A percentile compares a stretch with the other conserved stretches of the same genome.
Conservation (phyloP, 208 protist species). For the Trypanosoma scelopori region DNA sequence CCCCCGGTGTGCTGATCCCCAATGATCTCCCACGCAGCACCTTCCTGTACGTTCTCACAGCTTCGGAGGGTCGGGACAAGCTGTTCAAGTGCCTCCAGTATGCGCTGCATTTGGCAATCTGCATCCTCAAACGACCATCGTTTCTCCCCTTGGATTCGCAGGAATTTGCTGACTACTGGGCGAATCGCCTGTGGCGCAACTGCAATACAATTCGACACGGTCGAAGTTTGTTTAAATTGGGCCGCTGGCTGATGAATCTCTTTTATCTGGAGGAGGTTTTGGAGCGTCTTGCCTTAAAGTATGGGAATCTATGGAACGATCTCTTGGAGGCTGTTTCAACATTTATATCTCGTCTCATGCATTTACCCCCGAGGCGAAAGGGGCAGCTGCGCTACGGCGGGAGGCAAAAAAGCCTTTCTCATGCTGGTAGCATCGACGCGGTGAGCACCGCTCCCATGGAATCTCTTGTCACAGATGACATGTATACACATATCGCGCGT, state of each 20-base stretch:
- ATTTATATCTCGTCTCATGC: slow-evolving; percentile 13
- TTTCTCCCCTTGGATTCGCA: slow-evolving; percentile 65
- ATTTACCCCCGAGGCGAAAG: neutral
- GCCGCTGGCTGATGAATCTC: slow-evolving; percentile 71
- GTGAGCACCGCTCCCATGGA: neutral
- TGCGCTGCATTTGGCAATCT: slow-evolving; percentile 70
- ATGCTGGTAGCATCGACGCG: slow-evolving; percentile 13
- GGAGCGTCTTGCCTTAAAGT: slow-evolving; percentile 57
- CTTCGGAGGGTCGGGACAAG: slow-evolving; percentile 79
- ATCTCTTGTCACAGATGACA: slow-evolving; percentile 40
- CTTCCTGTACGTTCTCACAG: slow-evolving; percentile 83
- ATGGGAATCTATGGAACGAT: slow-evolving; percentile 34
- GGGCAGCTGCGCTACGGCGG: neutral
- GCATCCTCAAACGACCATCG: slow-evolving; percentile 56
- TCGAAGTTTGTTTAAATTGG: slow-evolving; percentile 85
- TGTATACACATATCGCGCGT: slow-evolving; percentile 38
- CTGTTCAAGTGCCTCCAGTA: slow-evolving; percentile 87
- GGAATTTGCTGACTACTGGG: slow-evolving; percentile 47
- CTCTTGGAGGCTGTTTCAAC: slow-evolving; percentile 16
- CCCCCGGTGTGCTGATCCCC: slow-evolving; percentile 58
- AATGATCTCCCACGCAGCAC: slow-evolving; percentile 81
- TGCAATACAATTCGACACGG: slow-evolving; percentile 87
- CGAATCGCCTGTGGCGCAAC: slow-evolving; percentile 73
- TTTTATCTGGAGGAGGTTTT: slow-evolving; percentile 70
- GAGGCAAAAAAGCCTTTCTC: slow-evolving; percentile 1